Evolutionary conservation across 2,329 filamentous ascomycete genomes (phyloP), one percentile per base, ranked within the genome.

Genomic region (Eurotiales sp.): DNA sequence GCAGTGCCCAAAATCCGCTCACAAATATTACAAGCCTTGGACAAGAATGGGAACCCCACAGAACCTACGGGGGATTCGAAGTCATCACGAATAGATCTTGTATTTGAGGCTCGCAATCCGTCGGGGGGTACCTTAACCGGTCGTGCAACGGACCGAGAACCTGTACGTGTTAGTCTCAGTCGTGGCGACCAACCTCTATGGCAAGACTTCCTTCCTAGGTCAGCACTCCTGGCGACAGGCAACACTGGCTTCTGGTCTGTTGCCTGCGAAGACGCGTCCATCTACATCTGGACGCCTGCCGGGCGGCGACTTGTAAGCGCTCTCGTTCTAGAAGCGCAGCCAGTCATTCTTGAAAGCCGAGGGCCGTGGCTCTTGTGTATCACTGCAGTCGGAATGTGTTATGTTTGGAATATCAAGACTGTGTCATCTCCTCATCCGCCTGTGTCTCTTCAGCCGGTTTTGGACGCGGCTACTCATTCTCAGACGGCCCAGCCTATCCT

Each of bases 281-380:
- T 99, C 7, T 89, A 96, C 64, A 81, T 89, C 8, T 99, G 93
- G 91, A 92, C 91, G 1, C 90, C 92, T 1, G 90, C 91, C 12
- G 93, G 93, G 11, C 83, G 95, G 55, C 83, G 95, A 47, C 76
- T 96, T 19, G 77, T 95, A 50, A 96, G 89, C 62, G 85, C 91
- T 4, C 79, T 96, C 57, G 81, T 96, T 5, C 74, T 97, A 14
- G 93, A 99, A 71, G 85, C 92, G 2, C 91, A 97, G 61, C 89
- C 93, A 0, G 91, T 97, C 27, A 93, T 99, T 51, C 78, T 99
- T 22, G 93, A 97, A 66, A 92, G 87, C 61, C 83, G 91, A 51
- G 88, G 88, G 10, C 87, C 87, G 73, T 97, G 89, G 88, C 74
- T 99, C 4, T 77, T 99, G 46, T 92, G 88, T 64, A 87, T 99